Conservation (phyloP, 768 basidiomycete species). For the Pholiota microspora region DNA sequence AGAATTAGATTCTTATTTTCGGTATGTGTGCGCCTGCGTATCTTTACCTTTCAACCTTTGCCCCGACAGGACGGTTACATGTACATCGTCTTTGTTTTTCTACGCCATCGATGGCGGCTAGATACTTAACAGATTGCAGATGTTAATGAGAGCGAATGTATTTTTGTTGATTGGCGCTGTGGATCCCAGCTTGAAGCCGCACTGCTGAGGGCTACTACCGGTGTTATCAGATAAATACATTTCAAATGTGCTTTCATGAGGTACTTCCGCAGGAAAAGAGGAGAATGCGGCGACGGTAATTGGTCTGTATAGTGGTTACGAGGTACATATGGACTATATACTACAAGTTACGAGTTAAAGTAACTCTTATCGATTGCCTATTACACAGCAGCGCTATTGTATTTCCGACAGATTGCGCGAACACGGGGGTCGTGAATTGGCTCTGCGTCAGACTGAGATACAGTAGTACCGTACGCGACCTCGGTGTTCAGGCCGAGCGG, state of each 20-base stretch:
- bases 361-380: too few relatives aligned
- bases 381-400: neutral
- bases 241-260: neutral
- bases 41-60: too few relatives aligned
- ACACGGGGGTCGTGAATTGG: neutral
- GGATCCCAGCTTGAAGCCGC: too few relatives aligned
- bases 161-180: neutral
- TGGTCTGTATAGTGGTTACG: neutral
- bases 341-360: too few relatives aligned
- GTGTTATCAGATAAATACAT: neutral
- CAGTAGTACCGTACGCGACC: neutral
- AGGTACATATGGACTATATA: too few relatives aligned
- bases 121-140: neutral
- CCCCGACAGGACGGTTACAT: too few relatives aligned
- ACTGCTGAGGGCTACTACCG: neutral
- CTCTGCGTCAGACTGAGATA: neutral
- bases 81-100: too few relatives aligned
- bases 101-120: too few relatives aligned
- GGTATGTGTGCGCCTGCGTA: too few relatives aligned
- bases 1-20: too few relatives aligned
- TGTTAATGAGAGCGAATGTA: neutral
- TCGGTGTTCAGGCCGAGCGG: neutral
- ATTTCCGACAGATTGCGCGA: neutral
- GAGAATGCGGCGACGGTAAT: neutral
- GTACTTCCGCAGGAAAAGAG: neutral